Base-by-base conservation (phyloP, 225 moss, liverwort and hornwort species). In the Sphagnum tenellum region DNA sequence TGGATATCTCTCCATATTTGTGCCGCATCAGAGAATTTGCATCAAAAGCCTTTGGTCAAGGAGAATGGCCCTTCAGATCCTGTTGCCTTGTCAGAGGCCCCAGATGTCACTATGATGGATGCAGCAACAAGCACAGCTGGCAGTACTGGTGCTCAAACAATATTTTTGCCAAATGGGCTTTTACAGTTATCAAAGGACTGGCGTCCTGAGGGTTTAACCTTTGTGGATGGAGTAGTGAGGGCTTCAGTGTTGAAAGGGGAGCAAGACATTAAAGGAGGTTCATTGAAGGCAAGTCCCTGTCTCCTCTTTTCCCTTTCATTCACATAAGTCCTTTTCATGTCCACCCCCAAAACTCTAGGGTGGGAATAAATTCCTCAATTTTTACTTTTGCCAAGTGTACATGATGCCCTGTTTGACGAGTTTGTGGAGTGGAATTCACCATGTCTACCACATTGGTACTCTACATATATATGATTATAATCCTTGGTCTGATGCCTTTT, bases 81-180 rank as follows among this genome's bases (percentile, higher is more conserved):
- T 68, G 75, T 73, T 62, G 77, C 67, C 8, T 65, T 77, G 6
- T 63, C 71, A 71, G 71, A 65, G 48, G 73, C 76, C 72, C 71
- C 79, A 71, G 86, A 86, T 76, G 79, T 86, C 49, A 78, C 82
- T 11, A 86, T 86, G 86, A 71, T 71, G 48, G 86, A 86, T 72
- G 82, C 79, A 45, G 48, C 66, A 6, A 62, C 60, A 55, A 64
- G 62, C 8, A 57, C 51, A 12, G 62, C 51, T n/a, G 70, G 69
- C 51, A 77, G 74, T 60, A 70, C 75, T 7, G 71, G 78, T 54
- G 66, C 73, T 49, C 13, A 66, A 49, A 72, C 76, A 48, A 74
- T 70, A 50, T 14, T 68, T 49, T 48, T 72, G 49, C 66, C 82
- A 57, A 86, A 82, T 65, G 86, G 82, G 48, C 66, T 77, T 8